Evolutionary conservation across 306 rosid species (phyloP).

Genomic region (Cucurbita pepo): DNA sequence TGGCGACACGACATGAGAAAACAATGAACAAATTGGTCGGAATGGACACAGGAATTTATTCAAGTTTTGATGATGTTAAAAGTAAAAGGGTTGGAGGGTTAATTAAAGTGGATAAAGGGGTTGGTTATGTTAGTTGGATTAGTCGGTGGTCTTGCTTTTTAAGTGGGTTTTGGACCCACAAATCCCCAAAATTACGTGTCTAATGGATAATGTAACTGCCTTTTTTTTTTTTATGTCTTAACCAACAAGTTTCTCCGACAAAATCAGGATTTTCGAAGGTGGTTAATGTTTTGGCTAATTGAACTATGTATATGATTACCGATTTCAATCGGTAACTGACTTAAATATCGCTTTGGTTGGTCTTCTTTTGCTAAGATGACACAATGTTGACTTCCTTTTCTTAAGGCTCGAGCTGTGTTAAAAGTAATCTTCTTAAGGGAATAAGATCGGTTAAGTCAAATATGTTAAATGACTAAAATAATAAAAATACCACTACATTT

Average conservation of each 20-base stretch:
- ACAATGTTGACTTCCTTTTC: no score
- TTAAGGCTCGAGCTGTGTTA: no score
- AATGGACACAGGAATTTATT: constrained; percentile 2
- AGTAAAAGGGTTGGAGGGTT: not conserved
- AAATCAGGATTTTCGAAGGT: no score
- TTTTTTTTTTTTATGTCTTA: not conserved
- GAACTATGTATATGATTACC: no score
- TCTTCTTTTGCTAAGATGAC: no score
- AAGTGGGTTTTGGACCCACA: not conserved
- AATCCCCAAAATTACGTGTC: not conserved
- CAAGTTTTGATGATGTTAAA: not conserved
- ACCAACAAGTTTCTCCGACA: not conserved
- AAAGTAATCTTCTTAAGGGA: no score
- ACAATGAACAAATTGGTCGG: constrained; percentile 8
- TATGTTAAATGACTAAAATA: no score
- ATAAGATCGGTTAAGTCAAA: no score
- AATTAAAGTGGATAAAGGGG: not conserved
- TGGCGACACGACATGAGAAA: not conserved
- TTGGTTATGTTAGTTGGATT: not conserved
- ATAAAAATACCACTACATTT: no score
- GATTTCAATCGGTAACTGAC: no score
- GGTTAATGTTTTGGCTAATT: no score
- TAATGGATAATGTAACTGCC: not conserved
- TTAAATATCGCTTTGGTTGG: no score
- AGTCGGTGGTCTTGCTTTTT: not conserved